These are phyloP conservation scores for Aeschynomene evenia DNA, from an alignment of 306 rosid species.

Conservation along the genomic window DNA sequence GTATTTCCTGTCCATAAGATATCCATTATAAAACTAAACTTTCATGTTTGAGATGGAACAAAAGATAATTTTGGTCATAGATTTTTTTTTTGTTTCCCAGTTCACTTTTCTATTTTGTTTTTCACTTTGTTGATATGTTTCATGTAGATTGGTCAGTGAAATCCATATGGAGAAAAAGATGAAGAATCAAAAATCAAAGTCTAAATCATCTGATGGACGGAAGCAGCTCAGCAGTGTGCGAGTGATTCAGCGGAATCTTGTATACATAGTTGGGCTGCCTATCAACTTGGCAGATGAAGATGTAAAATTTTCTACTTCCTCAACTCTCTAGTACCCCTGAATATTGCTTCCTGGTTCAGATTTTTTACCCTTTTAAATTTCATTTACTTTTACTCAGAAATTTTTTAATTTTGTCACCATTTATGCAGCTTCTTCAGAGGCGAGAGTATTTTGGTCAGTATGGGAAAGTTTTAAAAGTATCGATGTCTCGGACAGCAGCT, in stretches of 20 bases:
- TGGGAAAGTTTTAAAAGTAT: constrained; percentile 96
- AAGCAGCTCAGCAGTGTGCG: constrained; percentile 97
- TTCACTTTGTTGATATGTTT: constrained; percentile 12
- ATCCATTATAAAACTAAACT: not conserved
- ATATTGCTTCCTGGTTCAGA: not conserved
- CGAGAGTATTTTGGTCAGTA: constrained; percentile 96
- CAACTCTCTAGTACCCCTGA: not conserved
- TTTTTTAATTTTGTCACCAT: constrained; percentile 21
- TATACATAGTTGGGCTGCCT: constrained; percentile 85
- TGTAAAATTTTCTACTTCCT: constrained; percentile 44
- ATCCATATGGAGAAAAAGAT: constrained; percentile 69
- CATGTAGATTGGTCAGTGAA: constrained; percentile 66
- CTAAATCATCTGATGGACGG: constrained; percentile 85
- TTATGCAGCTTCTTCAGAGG: constrained; percentile 78
- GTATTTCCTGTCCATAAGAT: not conserved
- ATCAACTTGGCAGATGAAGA: constrained; percentile 78
- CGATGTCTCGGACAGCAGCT: constrained; percentile 96
- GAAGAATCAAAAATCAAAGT: constrained; percentile 77
- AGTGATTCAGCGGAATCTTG: constrained; percentile 98
- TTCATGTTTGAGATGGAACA: constrained; percentile 1
- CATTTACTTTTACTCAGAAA: not conserved
- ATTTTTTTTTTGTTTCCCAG: constrained; percentile 3
- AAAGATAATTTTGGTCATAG: not conserved
- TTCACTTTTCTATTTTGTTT: not conserved
- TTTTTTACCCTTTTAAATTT: not conserved